These are phyloP conservation scores for Tephrocybe sp. DNA, from an alignment of 768 basidiomycete genomes.

Conservation along the genomic window DNA sequence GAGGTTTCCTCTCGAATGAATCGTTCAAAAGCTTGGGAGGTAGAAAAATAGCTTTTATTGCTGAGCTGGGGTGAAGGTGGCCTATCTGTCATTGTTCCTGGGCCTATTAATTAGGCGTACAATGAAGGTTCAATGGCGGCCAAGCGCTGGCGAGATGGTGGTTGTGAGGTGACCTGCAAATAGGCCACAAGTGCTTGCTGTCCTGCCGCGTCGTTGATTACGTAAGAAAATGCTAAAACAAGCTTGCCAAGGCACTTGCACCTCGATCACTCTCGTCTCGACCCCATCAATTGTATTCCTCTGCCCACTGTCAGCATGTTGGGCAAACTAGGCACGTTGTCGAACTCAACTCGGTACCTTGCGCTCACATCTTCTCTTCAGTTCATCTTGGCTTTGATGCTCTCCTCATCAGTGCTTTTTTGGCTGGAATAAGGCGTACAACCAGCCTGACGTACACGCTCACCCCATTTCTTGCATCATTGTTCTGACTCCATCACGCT, in stretches of 20 bases:
- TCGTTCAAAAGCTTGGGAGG: conserved; percentile 58
- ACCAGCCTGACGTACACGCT: conserved; percentile 79
- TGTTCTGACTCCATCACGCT: conserved; percentile 1
- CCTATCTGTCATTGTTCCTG: conserved; percentile 33
- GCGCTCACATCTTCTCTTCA: conserved; percentile 18
- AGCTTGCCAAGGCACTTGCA: conserved; percentile 1
- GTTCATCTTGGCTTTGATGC: conserved; percentile 79
- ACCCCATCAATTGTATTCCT: not conserved
- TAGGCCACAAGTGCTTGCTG: conserved; percentile 1
- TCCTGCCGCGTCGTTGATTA: conserved; percentile 6
- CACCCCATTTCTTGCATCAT: not conserved
- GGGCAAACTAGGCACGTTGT: conserved; percentile 51
- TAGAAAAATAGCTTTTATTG: conserved; percentile 59
- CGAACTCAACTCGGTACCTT: not conserved
- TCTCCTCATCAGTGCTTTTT: conserved; percentile 73
- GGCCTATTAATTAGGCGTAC: not conserved
- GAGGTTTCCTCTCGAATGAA: conserved; percentile 74
- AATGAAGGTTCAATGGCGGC: conserved; percentile 6
- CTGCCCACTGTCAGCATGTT: conserved; percentile 43
- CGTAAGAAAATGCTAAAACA: conserved; percentile 17
- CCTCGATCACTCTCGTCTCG: conserved; percentile 6
- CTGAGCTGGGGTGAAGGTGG: conserved; percentile 41
- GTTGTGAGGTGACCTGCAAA: conserved; percentile 3
- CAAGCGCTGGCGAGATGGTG: conserved; percentile 1
- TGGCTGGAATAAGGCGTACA: conserved; percentile 82